A percentile compares a stretch with the other conserved stretches of the same genome.
These are phyloP conservation scores for Bertia moriformis DNA, from an alignment of 2,329 filamentous ascomycete genomes.

Conservation along the genomic window DNA sequence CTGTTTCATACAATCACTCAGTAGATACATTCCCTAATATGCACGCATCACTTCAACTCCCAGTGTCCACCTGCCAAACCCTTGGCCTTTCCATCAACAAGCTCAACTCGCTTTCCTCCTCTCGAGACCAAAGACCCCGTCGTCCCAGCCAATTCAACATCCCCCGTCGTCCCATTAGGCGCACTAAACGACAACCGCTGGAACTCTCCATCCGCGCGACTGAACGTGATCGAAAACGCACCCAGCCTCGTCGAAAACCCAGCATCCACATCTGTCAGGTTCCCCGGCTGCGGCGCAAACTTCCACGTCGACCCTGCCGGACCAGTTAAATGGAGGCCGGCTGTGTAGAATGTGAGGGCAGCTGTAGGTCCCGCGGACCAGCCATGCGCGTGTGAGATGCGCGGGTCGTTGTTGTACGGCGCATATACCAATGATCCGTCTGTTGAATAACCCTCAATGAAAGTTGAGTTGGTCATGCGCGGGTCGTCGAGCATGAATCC, in stretches of 20 bases:
- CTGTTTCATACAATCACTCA: too few relatives aligned
- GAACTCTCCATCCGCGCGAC: not conserved
- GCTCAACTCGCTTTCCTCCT: not conserved
- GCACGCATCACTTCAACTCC: too few relatives aligned
- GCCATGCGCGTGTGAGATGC: conserved; percentile 31
- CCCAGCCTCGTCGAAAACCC: conserved; percentile 20
- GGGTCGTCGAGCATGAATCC: conserved; percentile 39
- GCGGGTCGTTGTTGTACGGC: conserved; percentile 28
- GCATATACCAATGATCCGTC: conserved; percentile 30
- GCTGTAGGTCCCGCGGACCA: conserved; percentile 32
- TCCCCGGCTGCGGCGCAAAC: conserved; percentile 17
- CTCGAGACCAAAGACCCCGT: not conserved
- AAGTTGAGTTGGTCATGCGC: conserved; percentile 34
- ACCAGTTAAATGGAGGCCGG: conserved; percentile 21
- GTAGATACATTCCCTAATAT: too few relatives aligned
- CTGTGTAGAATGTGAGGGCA: conserved; percentile 22
- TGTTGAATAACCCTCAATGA: conserved; percentile 32
- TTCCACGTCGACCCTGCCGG: conserved; percentile 18
- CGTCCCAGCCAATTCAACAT: not conserved
- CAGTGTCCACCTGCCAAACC: not conserved
- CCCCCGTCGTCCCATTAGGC: not conserved
- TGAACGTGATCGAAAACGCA: conserved; percentile 9
- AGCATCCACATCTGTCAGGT: conserved; percentile 17
- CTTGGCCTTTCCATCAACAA: not conserved
- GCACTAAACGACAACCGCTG: not conserved